A percentile compares a stretch with the other conserved stretches of the same genome.
Evolutionary conservation across 352 stramenopile species (phyloP).

Genomic region (Phytophthora cactorum): DNA sequence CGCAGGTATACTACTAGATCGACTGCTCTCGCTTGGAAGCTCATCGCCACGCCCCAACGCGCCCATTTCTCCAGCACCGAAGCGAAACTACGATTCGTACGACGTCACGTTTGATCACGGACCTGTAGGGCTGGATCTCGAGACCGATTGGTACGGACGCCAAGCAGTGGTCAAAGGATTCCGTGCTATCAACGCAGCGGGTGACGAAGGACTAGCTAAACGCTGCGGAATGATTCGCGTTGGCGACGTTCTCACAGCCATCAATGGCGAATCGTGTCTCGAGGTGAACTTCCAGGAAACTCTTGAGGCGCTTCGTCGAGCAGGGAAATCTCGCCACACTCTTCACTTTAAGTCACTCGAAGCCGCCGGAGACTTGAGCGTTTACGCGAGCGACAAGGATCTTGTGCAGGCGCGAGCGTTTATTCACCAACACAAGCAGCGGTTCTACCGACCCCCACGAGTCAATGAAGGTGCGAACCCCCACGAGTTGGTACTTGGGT

Average conservation of each 20-base stretch:
- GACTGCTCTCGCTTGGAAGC: conserved; percentile 18
- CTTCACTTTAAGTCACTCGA: conserved; percentile 84
- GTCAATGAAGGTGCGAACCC: conserved; percentile 15
- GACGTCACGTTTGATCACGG: conserved; percentile 70
- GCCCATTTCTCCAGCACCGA: conserved; percentile 3
- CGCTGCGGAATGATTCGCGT: conserved; percentile 68
- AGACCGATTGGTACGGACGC: conserved; percentile 79
- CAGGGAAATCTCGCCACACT: conserved; percentile 51
- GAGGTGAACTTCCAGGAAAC: conserved; percentile 73
- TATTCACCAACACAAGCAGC: conserved; percentile 82
- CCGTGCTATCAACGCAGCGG: conserved; percentile 47
- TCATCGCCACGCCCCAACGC: conserved; percentile 16
- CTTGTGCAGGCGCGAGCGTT: conserved; percentile 72
- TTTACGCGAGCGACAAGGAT: conserved; percentile 68
- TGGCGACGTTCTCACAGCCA: conserved; percentile 76
- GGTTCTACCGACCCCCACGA: conserved; percentile 60
- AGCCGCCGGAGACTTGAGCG: conserved; percentile 64
- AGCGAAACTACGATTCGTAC: conserved; percentile 71
- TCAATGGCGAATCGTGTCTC: conserved; percentile 74
- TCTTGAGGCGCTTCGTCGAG: conserved; percentile 47
- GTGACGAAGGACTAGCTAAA: conserved; percentile 57
- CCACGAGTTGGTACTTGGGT: conserved; percentile 63
- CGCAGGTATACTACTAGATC: conserved; percentile 17
- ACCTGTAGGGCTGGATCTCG: conserved; percentile 69
- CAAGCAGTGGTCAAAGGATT: conserved; percentile 81